Evolutionary conservation across 495 filamentous ascomycete species (phyloP), one percentile per base, ranked within the genome.

Genomic region (Tuber indicum): DNA sequence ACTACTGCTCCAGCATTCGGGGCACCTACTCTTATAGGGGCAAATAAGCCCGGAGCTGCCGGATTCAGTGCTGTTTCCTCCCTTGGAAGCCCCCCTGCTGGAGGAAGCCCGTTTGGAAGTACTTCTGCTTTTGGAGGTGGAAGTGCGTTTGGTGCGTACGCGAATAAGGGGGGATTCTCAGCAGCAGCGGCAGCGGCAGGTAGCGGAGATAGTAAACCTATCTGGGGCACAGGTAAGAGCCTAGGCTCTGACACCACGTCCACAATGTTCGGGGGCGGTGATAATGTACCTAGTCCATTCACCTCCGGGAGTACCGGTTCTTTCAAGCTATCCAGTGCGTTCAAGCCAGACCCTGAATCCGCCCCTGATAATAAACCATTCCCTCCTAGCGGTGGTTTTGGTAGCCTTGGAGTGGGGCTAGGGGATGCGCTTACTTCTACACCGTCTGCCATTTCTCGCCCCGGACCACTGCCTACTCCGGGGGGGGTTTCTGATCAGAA

Each of bases 241-340:
- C 91, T 92, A 77, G 89, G 86, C 2, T 85, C 86, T 0, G 85
- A 86, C 62, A 76, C 84, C 19, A 82, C 82, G 9, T 75, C 82
- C 43, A 81, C 85, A 66, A 43, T 82, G 10, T 87, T 89, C 73
- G 87, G 86, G 19, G 41, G 77, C 36, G 58, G 42, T 83, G 86
- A 75, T 76, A 83, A 66, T 66, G 58, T 86, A 62, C 84, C 84
- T 16, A 83, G 84, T 8, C 72, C 83, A 19, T 91, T 94, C 83
- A 89, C 90, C 23, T 83, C 86, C 47, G 85, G 86, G 16, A 71
- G 70, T 21, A 32, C 78, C 23, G 79, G 84, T 73, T 87, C 88
- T 0, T 97, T 98, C 83, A 89, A 90, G 41, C 87, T 98, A 36
- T 91, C 89, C 3, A 92, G 91, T 69, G 91, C 90, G 21, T 98